phyloP scores from a whole-genome alignment of 441 rosid genomes.

The Arabidopsis lyrata region DNA sequence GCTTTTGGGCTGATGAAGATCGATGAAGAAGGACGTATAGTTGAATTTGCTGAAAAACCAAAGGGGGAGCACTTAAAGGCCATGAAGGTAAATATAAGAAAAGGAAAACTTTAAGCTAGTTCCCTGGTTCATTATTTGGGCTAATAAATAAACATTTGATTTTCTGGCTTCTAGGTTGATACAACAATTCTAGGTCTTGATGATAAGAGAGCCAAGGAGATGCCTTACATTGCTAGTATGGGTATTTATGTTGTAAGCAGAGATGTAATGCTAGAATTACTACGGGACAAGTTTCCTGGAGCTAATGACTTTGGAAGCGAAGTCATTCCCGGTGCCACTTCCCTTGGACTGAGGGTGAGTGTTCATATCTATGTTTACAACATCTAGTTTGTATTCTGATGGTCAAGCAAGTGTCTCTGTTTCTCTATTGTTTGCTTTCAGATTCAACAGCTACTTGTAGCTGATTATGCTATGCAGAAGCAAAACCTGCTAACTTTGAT shows the following conservation, averaged over 20 bases:
- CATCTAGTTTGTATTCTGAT: slow-evolving; percentile 1
- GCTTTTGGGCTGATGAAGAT: slow-evolving; percentile 84
- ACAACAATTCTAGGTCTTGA: slow-evolving; percentile 71
- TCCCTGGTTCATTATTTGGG: background rate
- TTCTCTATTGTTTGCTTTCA: background rate
- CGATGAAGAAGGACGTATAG: slow-evolving; percentile 65
- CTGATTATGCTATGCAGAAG: slow-evolving; percentile 14
- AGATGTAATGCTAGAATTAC: slow-evolving; percentile 70
- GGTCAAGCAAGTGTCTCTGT: slow-evolving; percentile 9
- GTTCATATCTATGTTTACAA: background rate
- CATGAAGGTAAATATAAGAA: slow-evolving; percentile 55
- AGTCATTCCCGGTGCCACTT: slow-evolving; percentile 68
- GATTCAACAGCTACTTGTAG: slow-evolving; percentile 16
- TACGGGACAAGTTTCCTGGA: slow-evolving; percentile 53
- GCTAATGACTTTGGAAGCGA: slow-evolving; percentile 95
- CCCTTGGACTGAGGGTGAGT: slow-evolving; percentile 36
- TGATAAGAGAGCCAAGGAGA: slow-evolving; percentile 60
- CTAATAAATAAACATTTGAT: slow-evolving; percentile 10
- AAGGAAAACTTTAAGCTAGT: background rate
- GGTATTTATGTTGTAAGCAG: slow-evolving; percentile 82
- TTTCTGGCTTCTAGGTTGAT: slow-evolving; percentile 62
- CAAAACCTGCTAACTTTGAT: slow-evolving; percentile 9
- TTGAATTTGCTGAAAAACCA: slow-evolving; percentile 78
- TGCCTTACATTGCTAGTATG: slow-evolving; percentile 85
- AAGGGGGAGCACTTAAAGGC: slow-evolving; percentile 73